phyloP scores from a whole-genome alignment of 2,329 filamentous ascomycete genomes.

The Torrubiellomyces zombiae region DNA sequence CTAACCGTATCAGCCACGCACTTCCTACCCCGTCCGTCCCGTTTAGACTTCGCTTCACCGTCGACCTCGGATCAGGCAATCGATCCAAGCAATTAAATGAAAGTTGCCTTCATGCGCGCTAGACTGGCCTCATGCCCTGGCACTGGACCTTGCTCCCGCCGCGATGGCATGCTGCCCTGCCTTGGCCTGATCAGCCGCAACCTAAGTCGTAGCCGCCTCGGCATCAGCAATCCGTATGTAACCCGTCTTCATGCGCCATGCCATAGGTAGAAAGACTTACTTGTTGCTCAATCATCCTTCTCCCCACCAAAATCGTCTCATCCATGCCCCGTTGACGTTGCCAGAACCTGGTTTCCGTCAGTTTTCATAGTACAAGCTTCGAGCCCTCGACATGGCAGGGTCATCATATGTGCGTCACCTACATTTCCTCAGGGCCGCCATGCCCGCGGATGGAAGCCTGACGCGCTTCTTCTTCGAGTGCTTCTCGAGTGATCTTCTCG shows the following conservation, averaged over 20 bases:
- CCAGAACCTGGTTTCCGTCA: constrained; percentile 36
- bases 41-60: no score
- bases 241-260: background rate
- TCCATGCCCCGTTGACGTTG: constrained; percentile 38
- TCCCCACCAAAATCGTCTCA: constrained; percentile 41
- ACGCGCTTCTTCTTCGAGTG: constrained; percentile 47
- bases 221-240: no score
- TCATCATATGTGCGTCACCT: constrained; percentile 9
- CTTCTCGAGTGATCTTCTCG: constrained; percentile 47
- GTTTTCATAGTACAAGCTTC: no score
- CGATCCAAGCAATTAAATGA: no score
- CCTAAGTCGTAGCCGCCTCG: no score
- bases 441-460: constrained; percentile 30
- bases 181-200: no score
- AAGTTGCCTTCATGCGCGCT: no score
- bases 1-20: no score
- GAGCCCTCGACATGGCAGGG: constrained; percentile 1
- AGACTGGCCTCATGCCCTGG: constrained; percentile 1
- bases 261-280: constrained; percentile 6
- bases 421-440: constrained; percentile 34
- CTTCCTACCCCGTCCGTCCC: no score
- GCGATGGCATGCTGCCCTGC: no score
- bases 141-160: constrained; percentile 1
- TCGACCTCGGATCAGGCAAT: no score
- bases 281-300: constrained; percentile 34